Conservation (phyloP, 352 stramenopile genomes). For the Lagenidium giganteum region DNA sequence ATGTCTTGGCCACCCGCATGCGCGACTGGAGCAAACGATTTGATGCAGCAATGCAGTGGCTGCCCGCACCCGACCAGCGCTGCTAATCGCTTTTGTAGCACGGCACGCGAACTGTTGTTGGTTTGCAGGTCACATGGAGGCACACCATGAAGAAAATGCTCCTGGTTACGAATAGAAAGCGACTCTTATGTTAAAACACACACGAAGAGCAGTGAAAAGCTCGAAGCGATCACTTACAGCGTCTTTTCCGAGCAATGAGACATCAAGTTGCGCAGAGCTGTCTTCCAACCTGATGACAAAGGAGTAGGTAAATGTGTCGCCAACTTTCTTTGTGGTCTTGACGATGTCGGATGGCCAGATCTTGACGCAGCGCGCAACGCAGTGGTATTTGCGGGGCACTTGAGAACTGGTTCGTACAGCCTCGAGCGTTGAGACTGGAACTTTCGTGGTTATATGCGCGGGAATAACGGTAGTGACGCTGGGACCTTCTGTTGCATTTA, state of each 20-base stretch:
- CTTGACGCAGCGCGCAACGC: constrained; percentile 29
- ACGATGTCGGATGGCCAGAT: constrained; percentile 46
- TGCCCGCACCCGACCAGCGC: constrained; percentile 21
- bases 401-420: constrained; percentile 21
- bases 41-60: constrained; percentile 58
- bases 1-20: constrained; percentile 1
- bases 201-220: neutral
- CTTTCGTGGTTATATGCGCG: constrained; percentile 32
- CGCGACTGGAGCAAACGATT: constrained; percentile 44
- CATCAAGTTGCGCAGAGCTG: constrained; percentile 35
- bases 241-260: constrained; percentile 66
- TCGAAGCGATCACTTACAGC: constrained; percentile 33
- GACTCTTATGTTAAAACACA: neutral
- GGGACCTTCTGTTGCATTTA: neutral
- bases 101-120: constrained; percentile 37
- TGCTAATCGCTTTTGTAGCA: constrained; percentile 47
- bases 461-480: constrained; percentile 33
- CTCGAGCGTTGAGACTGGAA: constrained; percentile 36
- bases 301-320: constrained; percentile 44
- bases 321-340: constrained; percentile 45
- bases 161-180: constrained; percentile 20
- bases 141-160: constrained; percentile 65
- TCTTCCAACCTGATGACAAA: constrained; percentile 63
- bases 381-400: constrained; percentile 66
- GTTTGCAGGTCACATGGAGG: constrained; percentile 54